phyloP scores from a whole-genome alignment of 2,329 filamentous ascomycete species.

The Parascedosporium putredinis region DNA sequence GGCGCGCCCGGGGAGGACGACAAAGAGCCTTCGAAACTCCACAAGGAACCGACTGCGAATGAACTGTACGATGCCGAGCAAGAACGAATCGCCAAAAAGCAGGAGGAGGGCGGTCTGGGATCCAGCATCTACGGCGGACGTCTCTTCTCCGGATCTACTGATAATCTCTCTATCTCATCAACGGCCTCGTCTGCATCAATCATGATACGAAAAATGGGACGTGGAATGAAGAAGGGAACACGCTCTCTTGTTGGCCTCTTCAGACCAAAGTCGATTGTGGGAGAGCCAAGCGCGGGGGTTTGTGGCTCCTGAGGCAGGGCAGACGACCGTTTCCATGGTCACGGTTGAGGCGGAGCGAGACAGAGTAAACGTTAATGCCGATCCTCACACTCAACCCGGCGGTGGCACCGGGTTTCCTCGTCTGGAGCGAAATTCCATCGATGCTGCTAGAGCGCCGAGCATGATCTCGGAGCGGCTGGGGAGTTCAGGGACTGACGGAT shows the following conservation, averaged over 20 bases:
- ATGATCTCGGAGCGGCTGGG: constrained; percentile 38
- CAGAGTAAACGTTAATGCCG: constrained; percentile 63
- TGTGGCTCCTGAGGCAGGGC: constrained; percentile 50
- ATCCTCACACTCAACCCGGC: constrained; percentile 50
- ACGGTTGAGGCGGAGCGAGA: constrained; percentile 91
- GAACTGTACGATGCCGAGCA: constrained; percentile 79
- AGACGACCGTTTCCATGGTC: constrained; percentile 87
- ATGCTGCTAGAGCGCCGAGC: constrained; percentile 43
- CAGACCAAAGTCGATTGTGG: constrained; percentile 83
- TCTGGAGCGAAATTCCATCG: constrained; percentile 71
- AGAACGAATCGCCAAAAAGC: constrained; percentile 78
- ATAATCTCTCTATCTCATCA: constrained; percentile 86
- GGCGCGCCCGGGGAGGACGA: constrained; percentile 32
- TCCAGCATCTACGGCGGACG: constrained; percentile 87
- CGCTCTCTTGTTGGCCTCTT: constrained; percentile 90
- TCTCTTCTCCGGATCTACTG: constrained; percentile 81
- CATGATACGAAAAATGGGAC: constrained; percentile 98
- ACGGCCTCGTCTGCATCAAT: constrained; percentile 83
- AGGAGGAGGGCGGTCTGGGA: constrained; percentile 85
- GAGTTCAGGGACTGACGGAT: constrained; percentile 49
- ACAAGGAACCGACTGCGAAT: constrained; percentile 50
- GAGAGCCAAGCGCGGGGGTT: constrained; percentile 63
- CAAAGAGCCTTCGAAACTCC: constrained; percentile 42
- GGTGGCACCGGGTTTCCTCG: constrained; percentile 74
- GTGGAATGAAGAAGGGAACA: constrained; percentile 91